Evolutionary conservation across 2,329 filamentous ascomycete genomes (phyloP), one percentile per base, ranked within the genome.

Genomic region (Teratosphaeria zuluensis): DNA sequence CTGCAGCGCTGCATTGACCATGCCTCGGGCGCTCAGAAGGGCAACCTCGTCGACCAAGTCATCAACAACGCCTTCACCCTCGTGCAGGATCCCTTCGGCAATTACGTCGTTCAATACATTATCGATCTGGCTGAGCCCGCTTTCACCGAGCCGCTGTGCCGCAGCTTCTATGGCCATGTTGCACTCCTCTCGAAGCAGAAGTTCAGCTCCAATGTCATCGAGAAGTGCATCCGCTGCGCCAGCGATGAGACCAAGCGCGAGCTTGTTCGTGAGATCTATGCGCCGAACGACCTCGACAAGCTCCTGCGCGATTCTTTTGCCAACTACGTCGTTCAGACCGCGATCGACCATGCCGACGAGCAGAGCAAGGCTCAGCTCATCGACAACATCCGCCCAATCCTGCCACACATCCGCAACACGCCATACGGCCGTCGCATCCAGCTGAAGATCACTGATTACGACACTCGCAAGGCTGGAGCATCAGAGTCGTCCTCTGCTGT

Each of bases 81-180:
- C 11, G 91, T 99, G 21, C 91, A 96, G 73, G 94, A 99, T 73
- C 92, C 94, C 0, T 99, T 96, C 67, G 94, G 94, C 70, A 99
- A 99, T 76, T 99, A 99, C 65, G 94, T 99, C 55, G 89, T 99
- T 55, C 94, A 99, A 77, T 99, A 99, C 77, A 97, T 99, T 64
- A 73, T 99, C 66, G 94, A 97, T 71, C 82, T 97, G 57, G 91
- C 91, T 65, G 91, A 99, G 70, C 81, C 87, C 12, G 80, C 80
- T 66, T 96, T 96, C 76, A 96, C 92, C 1, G 88, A 94, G 68
- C 92, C 92, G 3, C 80, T 99, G 48, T 94, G 95, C 61, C 78
- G 81, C 56, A 87, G 86, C 69, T 96, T 99, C 78, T 78, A 82
- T 58, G 87, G 87, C 67, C 79, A 89, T 84, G 78, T 88, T 72